Evolutionary conservation across 163 green algal genomes (phyloP), one percentile per base, ranked within the genome.

Genomic region (Scenedesmus sp.): DNA sequence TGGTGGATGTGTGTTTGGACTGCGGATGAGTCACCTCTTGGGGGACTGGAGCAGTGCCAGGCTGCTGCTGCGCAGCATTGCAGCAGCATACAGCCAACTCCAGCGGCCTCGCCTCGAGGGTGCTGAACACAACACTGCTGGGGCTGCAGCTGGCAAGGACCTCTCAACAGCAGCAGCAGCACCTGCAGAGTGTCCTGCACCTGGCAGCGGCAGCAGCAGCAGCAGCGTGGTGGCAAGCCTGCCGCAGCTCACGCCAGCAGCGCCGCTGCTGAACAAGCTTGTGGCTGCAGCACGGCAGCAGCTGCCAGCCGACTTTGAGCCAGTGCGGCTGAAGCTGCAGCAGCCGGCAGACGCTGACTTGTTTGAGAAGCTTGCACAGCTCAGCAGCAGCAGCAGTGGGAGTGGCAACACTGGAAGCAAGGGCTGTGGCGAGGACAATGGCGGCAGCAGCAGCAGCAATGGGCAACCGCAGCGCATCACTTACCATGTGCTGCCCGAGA

Each of bases 211-310:
- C 46, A 16, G 4, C 3, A 76, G 56, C 55, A 3, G 4, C 56
- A 59, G n/a, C 62, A 62, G 7, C 76, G 54, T 18, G 1, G 18
- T 46, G n/a, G 0, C 18, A 23, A 9, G 4, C 23, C 12, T 13
- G 52, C 18, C 57, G 18, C 59, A n/a, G n/a, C 57, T 92, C 2
- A 5, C 23, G 3, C 9, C 64, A 3, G 88, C 88, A 54, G 88
- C 88, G 15, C 88, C 88, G 26, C 18, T 92, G 18, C 60, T 92
- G 3, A 92, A 88, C 79, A 52, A 60, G 26, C 88, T 92, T 4
- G 59, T 92, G 16, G 7, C 56, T 13, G 66, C 66, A 54, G 20
- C 88, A 13, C 8, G 79, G 52, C 46, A 82, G 10, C 46, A 84
- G 66, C 62, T 89, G 54, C 81, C 62, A 0, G 2, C 20, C 12